Evolutionary conservation across 352 stramenopile species (phyloP), one percentile per base, ranked within the genome.

Genomic region (Phytopythium kandeliae): DNA sequence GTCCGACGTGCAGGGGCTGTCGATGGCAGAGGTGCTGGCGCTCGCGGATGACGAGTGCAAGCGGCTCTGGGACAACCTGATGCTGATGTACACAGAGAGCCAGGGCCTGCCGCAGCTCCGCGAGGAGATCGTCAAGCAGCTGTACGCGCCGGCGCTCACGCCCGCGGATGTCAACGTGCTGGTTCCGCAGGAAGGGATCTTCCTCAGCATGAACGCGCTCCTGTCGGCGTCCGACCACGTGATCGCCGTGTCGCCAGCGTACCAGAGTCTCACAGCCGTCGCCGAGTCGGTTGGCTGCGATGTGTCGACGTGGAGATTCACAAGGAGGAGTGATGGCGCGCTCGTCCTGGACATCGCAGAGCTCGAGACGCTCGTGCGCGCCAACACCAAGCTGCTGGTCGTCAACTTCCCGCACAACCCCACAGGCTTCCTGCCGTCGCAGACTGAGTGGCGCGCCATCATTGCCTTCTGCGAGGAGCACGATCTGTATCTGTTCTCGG

Each of bases 371-470:
- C 53, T 86, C 3, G 52, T 88, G 16, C 54, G 50, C 11, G 49
- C 52, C 17, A 71, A 69, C 44, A 82, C 72, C 4, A 91, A 89
- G 60, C 48, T 89, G 22, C 47, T 90, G 7, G 57, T 87, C 2
- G 55, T 89, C 42, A 89, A 90, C 65, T 91, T 91, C 43, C 78
- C 78, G 8, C 78, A 90, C 61, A 90, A 90, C 43, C 78, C 78
- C 16, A 90, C 78, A 2, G 78, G 78, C 0, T 67, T 68, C 37
- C 46, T 82, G 24, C 66, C 70, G 0, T 59, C 58, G 2, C 55
- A 57, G 33, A 54, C 48, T 26, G 74, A 91, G 35, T 76, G 57
- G 50, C 38, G 53, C 8, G 45, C 40, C 4, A 69, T 90, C 28
- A 33, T 89, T 15, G 57, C 52, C 17, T 60, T 85, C 24, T 76